Base-by-base conservation (phyloP, 768 basidiomycete genomes). In the Hydnum rufescens region DNA sequence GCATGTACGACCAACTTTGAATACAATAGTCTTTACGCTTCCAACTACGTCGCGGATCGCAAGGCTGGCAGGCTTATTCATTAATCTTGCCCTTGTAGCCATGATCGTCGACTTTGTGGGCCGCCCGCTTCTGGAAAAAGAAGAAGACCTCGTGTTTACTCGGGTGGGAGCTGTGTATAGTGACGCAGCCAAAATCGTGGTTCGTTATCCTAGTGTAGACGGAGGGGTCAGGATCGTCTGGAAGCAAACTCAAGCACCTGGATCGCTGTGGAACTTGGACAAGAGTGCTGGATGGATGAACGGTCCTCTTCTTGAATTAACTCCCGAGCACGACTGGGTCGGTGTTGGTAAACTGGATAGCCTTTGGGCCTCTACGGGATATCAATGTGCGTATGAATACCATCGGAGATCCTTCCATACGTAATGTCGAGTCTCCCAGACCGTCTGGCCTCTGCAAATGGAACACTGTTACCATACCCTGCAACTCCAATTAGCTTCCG, bases 111-210 rank as follows among this genome's bases (percentile, higher is more conserved):
- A 87, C 60, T 71, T 77, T 56, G 64, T 71, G 46, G 57, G 67
- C 22, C 67, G 73, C 1, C 81, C 83, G 3, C 68, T 74, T 58
- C 60, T 76, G 52, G 74, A 77, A 60, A 59, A 72, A 44, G 75
- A 77, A 16, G 34, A 64, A 5, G 70, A 73, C 59, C 72, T 82
- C 55, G 64, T 67, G 8, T 87, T 80, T 62, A 74, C 76, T 2
- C 73, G 83, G 49, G 66, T 83, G 52, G 83, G 83, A 16, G 80
- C 80, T 2, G 71, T 85, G 53, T 74, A 77, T 57, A 74, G 77
- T 3, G 73, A 77, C 58, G 66, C 67, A 42, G 77, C 67, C 54
- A 84, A 81, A 62, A 68, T 85, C 42, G 64, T 71, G 32, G 71
- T 78, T 25, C 76, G 83, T 34, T 72, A 76, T 60, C 80, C 82